phyloP scores from a whole-genome alignment of 139 green algal species.

The Closterium sp. region DNA sequence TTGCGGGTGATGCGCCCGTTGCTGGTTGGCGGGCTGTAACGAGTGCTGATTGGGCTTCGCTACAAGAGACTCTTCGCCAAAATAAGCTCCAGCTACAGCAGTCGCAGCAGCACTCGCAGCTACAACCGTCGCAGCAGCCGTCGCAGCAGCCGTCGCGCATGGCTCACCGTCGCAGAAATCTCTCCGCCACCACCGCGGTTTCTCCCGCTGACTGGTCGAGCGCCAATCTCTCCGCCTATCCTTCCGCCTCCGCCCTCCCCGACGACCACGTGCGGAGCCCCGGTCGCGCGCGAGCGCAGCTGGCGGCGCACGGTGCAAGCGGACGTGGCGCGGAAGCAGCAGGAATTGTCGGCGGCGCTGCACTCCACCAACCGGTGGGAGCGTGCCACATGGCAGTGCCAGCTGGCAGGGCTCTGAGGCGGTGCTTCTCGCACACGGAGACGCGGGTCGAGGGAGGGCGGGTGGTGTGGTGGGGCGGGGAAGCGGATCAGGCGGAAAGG shows the following conservation, averaged over 20 bases:
- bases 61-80: neutral
- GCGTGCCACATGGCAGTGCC: neutral
- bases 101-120: neutral
- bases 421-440: neutral
- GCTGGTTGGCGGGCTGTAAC: neutral
- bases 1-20: neutral
- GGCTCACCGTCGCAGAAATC: neutral
- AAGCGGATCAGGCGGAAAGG: neutral
- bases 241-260: neutral
- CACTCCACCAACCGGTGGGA: neutral
- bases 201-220: neutral
- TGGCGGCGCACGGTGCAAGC: neutral
- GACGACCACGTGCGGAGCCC: neutral
- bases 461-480: neutral
- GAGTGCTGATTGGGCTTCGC: neutral
- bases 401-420: neutral
- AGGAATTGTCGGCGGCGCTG: neutral
- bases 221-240: neutral
- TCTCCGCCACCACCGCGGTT: neutral
- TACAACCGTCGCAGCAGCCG: neutral
- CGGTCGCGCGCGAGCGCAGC: neutral
- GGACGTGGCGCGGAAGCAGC: neutral
- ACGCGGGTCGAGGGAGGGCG: neutral
- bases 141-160: neutral
- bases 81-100: neutral